These are phyloP conservation scores for Eucalyptus sp. DNA, from an alignment of 345 rosid species.

Conservation along the genomic window DNA sequence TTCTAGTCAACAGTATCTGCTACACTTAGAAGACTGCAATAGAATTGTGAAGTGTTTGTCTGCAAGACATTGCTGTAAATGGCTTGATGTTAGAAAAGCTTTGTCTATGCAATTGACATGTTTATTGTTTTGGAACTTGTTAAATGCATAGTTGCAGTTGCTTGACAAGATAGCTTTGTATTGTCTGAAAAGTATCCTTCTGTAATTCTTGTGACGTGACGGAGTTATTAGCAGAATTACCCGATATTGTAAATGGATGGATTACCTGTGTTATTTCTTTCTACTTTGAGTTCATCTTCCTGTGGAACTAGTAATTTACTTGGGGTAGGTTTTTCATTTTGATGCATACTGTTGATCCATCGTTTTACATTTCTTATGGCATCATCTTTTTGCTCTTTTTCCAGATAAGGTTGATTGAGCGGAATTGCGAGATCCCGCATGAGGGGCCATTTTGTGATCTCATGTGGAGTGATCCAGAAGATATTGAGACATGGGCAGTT, in stretches of 20 bases:
- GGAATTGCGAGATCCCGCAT: slow-evolving; percentile 97
- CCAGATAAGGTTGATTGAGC: slow-evolving; percentile 87
- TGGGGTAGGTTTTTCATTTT: not conserved
- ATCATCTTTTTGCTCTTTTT: not conserved
- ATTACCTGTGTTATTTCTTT: not conserved
- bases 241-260: not conserved
- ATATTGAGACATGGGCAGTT: slow-evolving; percentile 99
- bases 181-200: not conserved
- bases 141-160: not conserved
- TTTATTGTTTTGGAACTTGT: not conserved
- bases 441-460: slow-evolving; percentile 99
- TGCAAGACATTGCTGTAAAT: not conserved
- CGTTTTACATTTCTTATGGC: not conserved
- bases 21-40: not conserved
- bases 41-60: not conserved
- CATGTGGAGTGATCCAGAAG: slow-evolving; percentile 99
- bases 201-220: not conserved
- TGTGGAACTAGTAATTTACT: not conserved
- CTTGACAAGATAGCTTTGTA: not conserved
- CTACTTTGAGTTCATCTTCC: not conserved
- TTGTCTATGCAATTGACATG: not conserved
- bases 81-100: not conserved
- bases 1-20: not conserved
- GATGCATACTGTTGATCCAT: not conserved
- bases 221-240: not conserved